Evolutionary conservation across 1,139 yeast genomes (phyloP), one percentile per base, ranked within the genome.

Genomic region (Blastobotrys buckinghamii): DNA sequence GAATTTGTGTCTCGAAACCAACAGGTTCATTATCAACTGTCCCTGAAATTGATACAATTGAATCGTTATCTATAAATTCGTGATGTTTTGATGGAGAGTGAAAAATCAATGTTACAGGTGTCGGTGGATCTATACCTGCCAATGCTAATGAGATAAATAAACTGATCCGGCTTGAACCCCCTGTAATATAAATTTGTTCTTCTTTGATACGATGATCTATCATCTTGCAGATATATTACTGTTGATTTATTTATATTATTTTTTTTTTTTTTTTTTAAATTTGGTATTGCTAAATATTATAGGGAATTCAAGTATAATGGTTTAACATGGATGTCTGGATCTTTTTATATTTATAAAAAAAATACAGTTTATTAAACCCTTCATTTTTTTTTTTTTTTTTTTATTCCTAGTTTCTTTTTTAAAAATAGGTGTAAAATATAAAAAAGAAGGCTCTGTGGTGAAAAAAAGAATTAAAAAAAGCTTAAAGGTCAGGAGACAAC

Each of bases 91-190:
- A 15, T 12, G 16, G 26, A 2, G 30, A 27, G 10, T 27, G 20
- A 35, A 40, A 40, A 15, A 40, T 29, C 6, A 40, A 29, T 6
- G 43, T 27, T 13, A 40, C 43, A 5, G 43, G 43, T 10, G 43
- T 20, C 6, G 43, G 43, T 13, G 43, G 43, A 26, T 40, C 43
- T 13, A 40, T 40, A 17, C 43, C 27, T 13, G 35, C 17, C 13
- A 40, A 34, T 34, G 38, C 38, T 13, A 34, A 19, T 17, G 38
- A 16, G 6, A 34, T 5, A 17, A 34, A 34, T 34, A 34, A 10
- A 17, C 38, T 19, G 13, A 34, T 34, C 12, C 38, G 38, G 12
- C 38, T 19, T 6, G 38, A 7, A 5, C 38, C 38, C 4, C 38
- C 38, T 7, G 38, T 19, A 34, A 34, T 13, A 19, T 34, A 34